These are phyloP conservation scores for Carex parvula DNA, from an alignment of 176 grass and related monocot genomes.

Conservation along the genomic window DNA sequence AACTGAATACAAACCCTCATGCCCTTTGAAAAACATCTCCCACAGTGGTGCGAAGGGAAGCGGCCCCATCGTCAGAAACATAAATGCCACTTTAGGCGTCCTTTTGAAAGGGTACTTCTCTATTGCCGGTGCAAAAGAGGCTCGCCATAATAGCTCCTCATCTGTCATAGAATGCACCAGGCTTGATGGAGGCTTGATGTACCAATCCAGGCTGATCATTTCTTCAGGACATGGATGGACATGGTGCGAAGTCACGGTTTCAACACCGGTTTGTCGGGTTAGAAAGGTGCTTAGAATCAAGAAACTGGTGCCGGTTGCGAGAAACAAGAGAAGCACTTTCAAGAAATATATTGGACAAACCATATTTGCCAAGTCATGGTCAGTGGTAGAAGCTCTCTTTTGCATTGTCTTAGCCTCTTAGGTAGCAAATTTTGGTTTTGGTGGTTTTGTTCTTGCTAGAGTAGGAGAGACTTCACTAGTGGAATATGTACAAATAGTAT, in stretches of 20 bases:
- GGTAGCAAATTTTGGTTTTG: not conserved
- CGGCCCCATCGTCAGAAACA: constrained; percentile 82
- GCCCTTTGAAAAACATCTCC: constrained; percentile 74
- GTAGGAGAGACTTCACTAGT: not conserved
- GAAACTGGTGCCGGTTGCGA: constrained; percentile 53
- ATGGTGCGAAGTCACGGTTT: constrained; percentile 20
- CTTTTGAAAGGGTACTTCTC: constrained; percentile 57
- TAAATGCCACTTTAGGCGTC: constrained; percentile 70
- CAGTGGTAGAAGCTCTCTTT: constrained; percentile 48
- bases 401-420: constrained; percentile 46
- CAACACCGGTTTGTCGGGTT: constrained; percentile 45
- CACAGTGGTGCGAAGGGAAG: constrained; percentile 73
- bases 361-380: constrained; percentile 55
- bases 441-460: not conserved
- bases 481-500: no score
- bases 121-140: constrained; percentile 54
- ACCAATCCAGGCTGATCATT: constrained; percentile 36
- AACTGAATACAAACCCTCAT: constrained; percentile 68
- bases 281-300: constrained; percentile 53
- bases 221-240: constrained; percentile 49
- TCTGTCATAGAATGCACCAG: constrained; percentile 62
- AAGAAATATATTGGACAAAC: constrained; percentile 40
- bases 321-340: constrained; percentile 59
- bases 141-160: constrained; percentile 80
- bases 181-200: constrained; percentile 37